phyloP scores from a whole-genome alignment of 139 green algal genomes.

The Tetraselmis chui region DNA sequence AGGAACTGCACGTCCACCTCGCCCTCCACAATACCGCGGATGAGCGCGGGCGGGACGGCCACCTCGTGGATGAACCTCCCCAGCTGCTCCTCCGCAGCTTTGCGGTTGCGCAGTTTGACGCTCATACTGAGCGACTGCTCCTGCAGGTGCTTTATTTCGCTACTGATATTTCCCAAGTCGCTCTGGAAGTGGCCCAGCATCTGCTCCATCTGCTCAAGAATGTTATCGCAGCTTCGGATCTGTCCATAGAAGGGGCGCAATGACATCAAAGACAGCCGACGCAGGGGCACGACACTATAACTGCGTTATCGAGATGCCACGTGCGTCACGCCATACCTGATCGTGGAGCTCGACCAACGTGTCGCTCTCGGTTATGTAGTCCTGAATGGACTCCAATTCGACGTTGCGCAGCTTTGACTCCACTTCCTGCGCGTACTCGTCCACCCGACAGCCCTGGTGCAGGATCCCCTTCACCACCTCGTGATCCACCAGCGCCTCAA shows the following conservation, averaged over 20 bases:
- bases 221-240: slow-evolving; percentile 84
- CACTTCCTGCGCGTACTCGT: slow-evolving; percentile 70
- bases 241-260: slow-evolving; percentile 20
- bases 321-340: slow-evolving; percentile 56
- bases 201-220: slow-evolving; percentile 82
- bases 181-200: slow-evolving; percentile 81
- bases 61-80: slow-evolving; percentile 78
- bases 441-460: slow-evolving; percentile 54
- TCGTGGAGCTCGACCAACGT: slow-evolving; percentile 80
- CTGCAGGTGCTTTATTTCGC: slow-evolving; percentile 40
- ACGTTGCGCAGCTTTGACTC: slow-evolving; percentile 75
- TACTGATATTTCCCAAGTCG: slow-evolving; percentile 57
- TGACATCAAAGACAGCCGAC: not conserved
- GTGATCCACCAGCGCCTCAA: slow-evolving; percentile 67
- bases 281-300: no score
- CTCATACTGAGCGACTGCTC: slow-evolving; percentile 77
- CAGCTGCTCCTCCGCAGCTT: slow-evolving; percentile 39
- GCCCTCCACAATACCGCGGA: slow-evolving; percentile 67
- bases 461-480: slow-evolving; percentile 76
- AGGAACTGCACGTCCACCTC: slow-evolving; percentile 27
- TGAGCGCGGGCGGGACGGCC: slow-evolving; percentile 71
- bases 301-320: no score
- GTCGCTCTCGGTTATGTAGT: slow-evolving; percentile 89
- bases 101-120: slow-evolving; percentile 79
- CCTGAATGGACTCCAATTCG: slow-evolving; percentile 87